A percentile compares a stretch with the other conserved stretches of the same genome.
These are phyloP conservation scores for Saturnispora dispora DNA, from an alignment of 805 yeast species.

Conservation along the genomic window DNA sequence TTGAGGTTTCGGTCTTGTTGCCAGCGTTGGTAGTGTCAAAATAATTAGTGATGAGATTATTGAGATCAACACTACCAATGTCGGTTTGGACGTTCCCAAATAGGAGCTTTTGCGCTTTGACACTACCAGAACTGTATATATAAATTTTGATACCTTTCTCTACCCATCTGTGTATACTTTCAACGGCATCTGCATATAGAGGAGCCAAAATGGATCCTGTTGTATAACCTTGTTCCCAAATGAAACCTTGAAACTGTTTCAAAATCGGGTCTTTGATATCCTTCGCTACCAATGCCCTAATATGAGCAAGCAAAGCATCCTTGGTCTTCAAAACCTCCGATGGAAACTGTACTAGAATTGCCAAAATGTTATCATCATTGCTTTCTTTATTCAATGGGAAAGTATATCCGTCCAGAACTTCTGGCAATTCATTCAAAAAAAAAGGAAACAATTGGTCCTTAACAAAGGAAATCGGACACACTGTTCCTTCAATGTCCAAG, in stretches of 20 bases:
- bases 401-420: conserved; percentile 23
- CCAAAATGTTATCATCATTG: conserved; percentile 21
- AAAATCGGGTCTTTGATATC: conserved; percentile 74
- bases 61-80: conserved; percentile 31
- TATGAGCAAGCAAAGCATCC: conserved; percentile 35
- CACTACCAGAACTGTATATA: conserved; percentile 86
- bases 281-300: conserved; percentile 44
- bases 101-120: conserved; percentile 75
- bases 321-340: conserved; percentile 21
- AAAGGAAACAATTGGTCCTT: conserved; percentile 71
- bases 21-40: conserved; percentile 86
- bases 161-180: conserved; percentile 39
- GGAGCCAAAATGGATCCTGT: conserved; percentile 75
- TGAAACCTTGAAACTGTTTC: conserved; percentile 72
- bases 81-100: conserved; percentile 49
- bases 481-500: conserved; percentile 86
- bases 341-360: conserved; percentile 40
- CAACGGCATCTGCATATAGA: conserved; percentile 62
- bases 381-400: conserved; percentile 26
- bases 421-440: conserved; percentile 46
- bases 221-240: conserved; percentile 77
- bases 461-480: conserved; percentile 86
- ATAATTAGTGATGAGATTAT: conserved; percentile 49
- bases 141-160: conserved; percentile 31
- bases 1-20: conserved; percentile 44